Conservation (phyloP, 768 basidiomycete species). For the Sutorius australiensis region DNA sequence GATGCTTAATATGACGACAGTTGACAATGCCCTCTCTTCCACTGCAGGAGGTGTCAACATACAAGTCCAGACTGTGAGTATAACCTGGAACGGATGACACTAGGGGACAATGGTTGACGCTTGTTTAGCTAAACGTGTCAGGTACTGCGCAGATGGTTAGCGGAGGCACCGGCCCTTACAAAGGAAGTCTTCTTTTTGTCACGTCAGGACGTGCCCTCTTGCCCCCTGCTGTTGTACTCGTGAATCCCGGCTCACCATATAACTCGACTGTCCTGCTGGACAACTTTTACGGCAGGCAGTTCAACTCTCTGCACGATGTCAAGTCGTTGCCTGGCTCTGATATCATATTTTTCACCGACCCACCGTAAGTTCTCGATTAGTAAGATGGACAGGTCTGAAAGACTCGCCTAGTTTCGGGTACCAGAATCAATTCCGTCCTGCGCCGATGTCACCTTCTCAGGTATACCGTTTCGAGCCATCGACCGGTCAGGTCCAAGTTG, state of each 20-base stretch:
- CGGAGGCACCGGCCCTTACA: slow-evolving; percentile 62
- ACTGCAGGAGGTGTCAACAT: slow-evolving; percentile 41
- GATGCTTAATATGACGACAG: slow-evolving; percentile 57
- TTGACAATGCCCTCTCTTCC: slow-evolving; percentile 41
- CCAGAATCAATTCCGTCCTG: slow-evolving; percentile 60
- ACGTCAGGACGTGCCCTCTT: slow-evolving; percentile 62
- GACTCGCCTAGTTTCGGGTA: slow-evolving; percentile 52
- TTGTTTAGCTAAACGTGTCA: slow-evolving; percentile 50
- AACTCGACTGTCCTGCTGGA: slow-evolving; percentile 72
- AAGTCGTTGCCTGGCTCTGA: slow-evolving; percentile 67
- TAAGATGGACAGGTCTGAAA: neutral
- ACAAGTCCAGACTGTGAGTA: slow-evolving; percentile 40
- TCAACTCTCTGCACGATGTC: slow-evolving; percentile 79
- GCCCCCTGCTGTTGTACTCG: slow-evolving; percentile 60
- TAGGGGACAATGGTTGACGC: neutral
- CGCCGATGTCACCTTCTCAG: slow-evolving; percentile 65
- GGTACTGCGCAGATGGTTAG: slow-evolving; percentile 67
- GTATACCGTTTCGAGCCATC: slow-evolving; percentile 72
- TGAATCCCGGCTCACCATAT: slow-evolving; percentile 61
- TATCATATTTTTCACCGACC: slow-evolving; percentile 75
- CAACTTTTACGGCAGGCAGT: slow-evolving; percentile 77
- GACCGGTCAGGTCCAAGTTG: slow-evolving; percentile 61
- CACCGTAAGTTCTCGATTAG: slow-evolving; percentile 41
- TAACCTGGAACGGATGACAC: neutral
- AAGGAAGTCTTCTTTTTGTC: slow-evolving; percentile 54